A percentile compares a stretch with the other conserved stretches of the same genome.
Conservation (phyloP, 2,329 filamentous ascomycete genomes). For the Leptographium radiaticola region DNA sequence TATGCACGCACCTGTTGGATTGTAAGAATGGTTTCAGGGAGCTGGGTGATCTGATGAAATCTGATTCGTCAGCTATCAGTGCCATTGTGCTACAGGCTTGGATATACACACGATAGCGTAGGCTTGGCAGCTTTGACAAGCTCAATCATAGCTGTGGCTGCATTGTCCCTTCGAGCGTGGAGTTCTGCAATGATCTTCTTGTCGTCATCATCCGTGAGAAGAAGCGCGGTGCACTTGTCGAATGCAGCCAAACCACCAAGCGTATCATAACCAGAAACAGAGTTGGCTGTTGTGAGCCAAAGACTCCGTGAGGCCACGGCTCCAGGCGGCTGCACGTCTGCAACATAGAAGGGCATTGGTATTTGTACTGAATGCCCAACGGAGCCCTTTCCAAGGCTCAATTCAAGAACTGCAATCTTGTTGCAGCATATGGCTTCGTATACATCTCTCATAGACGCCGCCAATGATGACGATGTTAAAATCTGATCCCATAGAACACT, state of each 20-base stretch:
- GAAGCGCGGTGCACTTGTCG: slow-evolving; percentile 74
- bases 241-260: slow-evolving; percentile 53
- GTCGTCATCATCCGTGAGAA: slow-evolving; percentile 77
- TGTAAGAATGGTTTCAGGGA: slow-evolving; percentile 52
- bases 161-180: slow-evolving; percentile 61
- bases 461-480: slow-evolving; percentile 60
- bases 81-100: not conserved
- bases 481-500: slow-evolving; percentile 58
- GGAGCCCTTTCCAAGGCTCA: slow-evolving; percentile 48
- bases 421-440: slow-evolving; percentile 72
- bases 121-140: slow-evolving; percentile 65
- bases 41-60: slow-evolving; percentile 56
- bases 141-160: slow-evolving; percentile 66
- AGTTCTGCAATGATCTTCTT: slow-evolving; percentile 61
- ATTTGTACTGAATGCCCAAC: slow-evolving; percentile 53
- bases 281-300: slow-evolving; percentile 79
- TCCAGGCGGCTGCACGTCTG: slow-evolving; percentile 56
- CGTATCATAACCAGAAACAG: slow-evolving; percentile 55
- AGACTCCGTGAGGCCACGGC: slow-evolving; percentile 56
- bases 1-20: slow-evolving; percentile 74
- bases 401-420: slow-evolving; percentile 71
- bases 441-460: slow-evolving; percentile 68
- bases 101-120: slow-evolving; percentile 37
- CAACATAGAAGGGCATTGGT: slow-evolving; percentile 53
- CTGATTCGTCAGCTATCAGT: slow-evolving; percentile 6